A percentile compares a stretch with the other conserved stretches of the same genome.
Conservation (phyloP, 768 basidiomycete genomes). For the Amyloporia xantha region DNA sequence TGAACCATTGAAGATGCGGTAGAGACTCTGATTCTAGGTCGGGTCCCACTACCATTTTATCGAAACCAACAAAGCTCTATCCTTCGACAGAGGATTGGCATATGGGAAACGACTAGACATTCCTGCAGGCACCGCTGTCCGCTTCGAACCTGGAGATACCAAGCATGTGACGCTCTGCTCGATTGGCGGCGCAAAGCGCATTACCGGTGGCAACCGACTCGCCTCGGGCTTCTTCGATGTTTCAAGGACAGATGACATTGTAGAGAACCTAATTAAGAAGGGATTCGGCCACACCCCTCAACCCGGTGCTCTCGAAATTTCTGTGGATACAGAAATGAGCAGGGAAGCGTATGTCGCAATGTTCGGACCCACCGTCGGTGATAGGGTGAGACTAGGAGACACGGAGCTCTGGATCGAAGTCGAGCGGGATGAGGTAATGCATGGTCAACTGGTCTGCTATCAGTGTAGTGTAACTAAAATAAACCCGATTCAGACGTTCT, state of each 20-base stretch:
- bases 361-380: slow-evolving; percentile 94
- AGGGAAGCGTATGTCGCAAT: slow-evolving; percentile 81
- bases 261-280: slow-evolving; percentile 42
- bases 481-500: slow-evolving; percentile 50
- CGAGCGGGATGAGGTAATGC: slow-evolving; percentile 68
- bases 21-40: slow-evolving; percentile 39
- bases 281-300: slow-evolving; percentile 71
- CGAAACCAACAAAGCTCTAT: slow-evolving; percentile 76
- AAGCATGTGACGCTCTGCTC: slow-evolving; percentile 80
- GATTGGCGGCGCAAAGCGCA: slow-evolving; percentile 63
- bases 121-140: slow-evolving; percentile 88
- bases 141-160: slow-evolving; percentile 90
- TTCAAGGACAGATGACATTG: slow-evolving; percentile 38
- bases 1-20: slow-evolving; percentile 6
- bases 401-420: slow-evolving; percentile 89
- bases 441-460: background rate
- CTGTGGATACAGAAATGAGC: slow-evolving; percentile 47
- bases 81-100: slow-evolving; percentile 76
- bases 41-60: slow-evolving; percentile 95
- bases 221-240: slow-evolving; percentile 49
- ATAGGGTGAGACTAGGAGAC: slow-evolving; percentile 84
- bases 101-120: slow-evolving; percentile 90
- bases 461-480: background rate
- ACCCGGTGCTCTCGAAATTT: slow-evolving; percentile 49
- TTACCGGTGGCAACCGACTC: slow-evolving; percentile 79